Base-by-base conservation (phyloP, 2,329 filamentous ascomycete species). In the Seiridium cupressi region DNA sequence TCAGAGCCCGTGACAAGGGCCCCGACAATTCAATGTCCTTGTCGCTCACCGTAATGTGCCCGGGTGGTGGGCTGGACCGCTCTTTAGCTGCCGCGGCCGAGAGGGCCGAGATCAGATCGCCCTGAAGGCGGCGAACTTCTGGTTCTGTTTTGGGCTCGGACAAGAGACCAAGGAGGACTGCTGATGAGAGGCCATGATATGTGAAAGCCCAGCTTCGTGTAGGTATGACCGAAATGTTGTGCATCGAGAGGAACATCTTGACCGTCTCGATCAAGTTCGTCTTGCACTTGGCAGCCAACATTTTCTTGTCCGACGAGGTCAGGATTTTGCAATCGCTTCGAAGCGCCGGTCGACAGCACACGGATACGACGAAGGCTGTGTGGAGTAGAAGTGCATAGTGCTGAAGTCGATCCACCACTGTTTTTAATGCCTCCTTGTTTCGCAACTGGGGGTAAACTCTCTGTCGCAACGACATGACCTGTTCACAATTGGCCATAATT, bases 181-280 rank as follows among this genome's bases (percentile, higher is more conserved):
- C 86, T 0, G 86, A 89, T 7, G 86, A 89, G 6, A 89, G 78
- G 1, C 86, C 85, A 65, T 89, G 85, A 60, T 89, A 89, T 1
- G 86, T 89, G 62, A 89, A 89, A 0, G 86, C 86, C 86, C 86
- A 89, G 60, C 84, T 88, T 34, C 86, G 78, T 0, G 86, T 89
- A 1, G 86, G 86, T 51, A 89, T 88, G 7, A 87, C 83, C 2
- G 85, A 88, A 36, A 89, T 74, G 63, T 88, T 86, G 70, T 89
- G 86, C 86, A 89, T 89, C 13, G 86, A 84, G 31, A 89, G 75
- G 68, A 89, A 89, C 86, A 89, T 89, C 46, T 84, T 81, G 9
- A 89, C 86, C 10, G 86, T 89, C 68, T 89, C 85, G 5, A 84
- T 84, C 34, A 89, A 75, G 67, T 88, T 88, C 13, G 77, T 73